phyloP scores from a whole-genome alignment of 2,329 filamentous ascomycete species.

The Salinomyces thailandicus region DNA sequence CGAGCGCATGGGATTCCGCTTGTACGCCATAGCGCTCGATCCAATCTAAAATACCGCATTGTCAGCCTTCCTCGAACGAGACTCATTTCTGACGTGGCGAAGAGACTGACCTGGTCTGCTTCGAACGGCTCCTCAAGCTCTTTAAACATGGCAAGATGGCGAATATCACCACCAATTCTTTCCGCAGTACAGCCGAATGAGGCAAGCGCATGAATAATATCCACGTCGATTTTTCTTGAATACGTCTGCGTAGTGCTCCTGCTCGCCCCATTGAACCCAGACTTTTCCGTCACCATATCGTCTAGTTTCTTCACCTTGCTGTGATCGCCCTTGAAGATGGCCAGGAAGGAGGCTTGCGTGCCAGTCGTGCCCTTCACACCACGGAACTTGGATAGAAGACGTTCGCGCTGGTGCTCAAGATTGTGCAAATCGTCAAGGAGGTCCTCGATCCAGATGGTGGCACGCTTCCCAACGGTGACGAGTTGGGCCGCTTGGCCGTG shows the following conservation, averaged over 20 bases:
- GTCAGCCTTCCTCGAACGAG: too few species aligned
- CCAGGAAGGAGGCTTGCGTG: constrained; percentile 67
- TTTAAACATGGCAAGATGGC: constrained; percentile 64
- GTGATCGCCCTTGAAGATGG: constrained; percentile 54
- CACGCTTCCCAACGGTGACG: constrained; percentile 52
- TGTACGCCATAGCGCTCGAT: constrained; percentile 56
- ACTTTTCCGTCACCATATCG: constrained; percentile 53
- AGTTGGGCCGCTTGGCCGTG: constrained; percentile 55
- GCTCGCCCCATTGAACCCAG: constrained; percentile 52
- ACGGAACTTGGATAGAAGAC: constrained; percentile 56
- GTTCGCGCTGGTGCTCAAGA: constrained; percentile 57
- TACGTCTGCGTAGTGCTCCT: constrained; percentile 64
- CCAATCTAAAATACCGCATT: too few species aligned
- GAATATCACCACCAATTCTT: constrained; percentile 63
- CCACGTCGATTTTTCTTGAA: constrained; percentile 70
- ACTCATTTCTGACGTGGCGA: too few species aligned
- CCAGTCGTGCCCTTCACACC: constrained; percentile 65
- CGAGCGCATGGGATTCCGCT: constrained; percentile 50
- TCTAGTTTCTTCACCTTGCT: constrained; percentile 52
- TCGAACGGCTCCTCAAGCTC: constrained; percentile 81
- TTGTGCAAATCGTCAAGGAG: constrained; percentile 64
- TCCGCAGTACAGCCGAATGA: constrained; percentile 71
- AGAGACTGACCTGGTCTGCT: constrained; percentile 52
- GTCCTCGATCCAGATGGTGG: constrained; percentile 66
- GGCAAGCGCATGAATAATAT: constrained; percentile 68